phyloP scores from a whole-genome alignment of 192 early-diverging fungal species.

The Podochytrium sp. region DNA sequence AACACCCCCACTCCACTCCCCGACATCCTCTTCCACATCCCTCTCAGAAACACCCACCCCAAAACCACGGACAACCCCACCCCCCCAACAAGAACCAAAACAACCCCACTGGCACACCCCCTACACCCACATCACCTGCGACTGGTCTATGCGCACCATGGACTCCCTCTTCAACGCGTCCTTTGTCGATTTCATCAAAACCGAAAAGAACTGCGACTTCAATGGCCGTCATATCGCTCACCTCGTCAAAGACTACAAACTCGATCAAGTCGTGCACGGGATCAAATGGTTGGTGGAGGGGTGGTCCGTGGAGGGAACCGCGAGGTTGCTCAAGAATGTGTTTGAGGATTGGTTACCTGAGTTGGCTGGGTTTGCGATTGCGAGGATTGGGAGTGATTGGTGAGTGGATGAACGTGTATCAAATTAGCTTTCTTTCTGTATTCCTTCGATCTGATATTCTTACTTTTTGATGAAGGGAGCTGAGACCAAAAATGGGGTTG shows the following conservation, averaged over 20 bases:
- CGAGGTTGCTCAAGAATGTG: constrained; percentile 38
- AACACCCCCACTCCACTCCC: too few species aligned
- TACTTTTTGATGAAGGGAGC: constrained; percentile 19
- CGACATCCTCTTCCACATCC: too few species aligned
- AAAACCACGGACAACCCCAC: neutral
- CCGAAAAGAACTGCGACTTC: constrained; percentile 43
- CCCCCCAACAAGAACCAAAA: neutral
- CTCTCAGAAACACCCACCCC: neutral
- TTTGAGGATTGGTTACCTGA: constrained; percentile 52
- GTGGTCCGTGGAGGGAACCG: constrained; percentile 40
- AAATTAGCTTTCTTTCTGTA: too few species aligned
- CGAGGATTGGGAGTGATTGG: constrained; percentile 29
- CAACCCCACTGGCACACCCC: neutral
- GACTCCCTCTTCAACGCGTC: constrained; percentile 44
- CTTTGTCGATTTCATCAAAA: constrained; percentile 45
- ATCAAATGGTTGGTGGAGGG: constrained; percentile 47
- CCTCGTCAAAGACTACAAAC: constrained; percentile 48
- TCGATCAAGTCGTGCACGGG: constrained; percentile 41
- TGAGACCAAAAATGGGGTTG: constrained; percentile 36
- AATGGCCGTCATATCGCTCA: constrained; percentile 36
- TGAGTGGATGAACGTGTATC: too few species aligned
- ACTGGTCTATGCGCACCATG: constrained; percentile 51
- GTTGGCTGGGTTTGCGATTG: constrained; percentile 41
- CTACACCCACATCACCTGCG: constrained; percentile 25
- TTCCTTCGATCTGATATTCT: constrained; percentile 2